These are phyloP conservation scores for Mimosa pudica DNA, from an alignment of 306 rosid genomes.

Conservation along the genomic window DNA sequence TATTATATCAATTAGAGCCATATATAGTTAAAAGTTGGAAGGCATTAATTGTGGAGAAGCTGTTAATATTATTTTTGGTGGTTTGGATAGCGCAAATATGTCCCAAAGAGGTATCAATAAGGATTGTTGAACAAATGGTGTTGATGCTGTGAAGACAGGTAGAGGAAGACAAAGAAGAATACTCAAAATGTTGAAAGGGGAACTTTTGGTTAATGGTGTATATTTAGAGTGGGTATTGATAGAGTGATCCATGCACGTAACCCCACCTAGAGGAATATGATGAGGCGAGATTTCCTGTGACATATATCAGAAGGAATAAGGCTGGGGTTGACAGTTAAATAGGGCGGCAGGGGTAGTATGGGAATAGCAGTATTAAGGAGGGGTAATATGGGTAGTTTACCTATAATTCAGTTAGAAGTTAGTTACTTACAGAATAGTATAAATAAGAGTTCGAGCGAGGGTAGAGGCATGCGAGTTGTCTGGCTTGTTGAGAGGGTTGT, in stretches of 20 bases:
- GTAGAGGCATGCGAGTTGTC: too few relatives aligned
- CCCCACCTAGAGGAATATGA: neutral
- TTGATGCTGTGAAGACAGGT: neutral
- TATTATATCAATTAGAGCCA: neutral
- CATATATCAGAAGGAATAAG: too few relatives aligned
- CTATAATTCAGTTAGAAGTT: too few relatives aligned
- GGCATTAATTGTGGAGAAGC: neutral
- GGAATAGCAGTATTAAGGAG: too few relatives aligned
- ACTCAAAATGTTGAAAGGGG: neutral
- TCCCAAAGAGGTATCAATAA: neutral
- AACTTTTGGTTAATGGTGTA: neutral
- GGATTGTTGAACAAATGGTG: neutral
- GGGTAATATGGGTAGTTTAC: too few relatives aligned
- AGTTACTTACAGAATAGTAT: too few relatives aligned
- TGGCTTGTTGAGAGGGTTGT: too few relatives aligned
- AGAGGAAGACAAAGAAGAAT: neutral
- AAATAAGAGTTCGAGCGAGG: too few relatives aligned
- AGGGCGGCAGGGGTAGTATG: too few relatives aligned
- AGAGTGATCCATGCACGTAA: neutral
- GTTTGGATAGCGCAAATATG: neutral
- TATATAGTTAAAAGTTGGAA: neutral
- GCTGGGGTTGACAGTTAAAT: too few relatives aligned
- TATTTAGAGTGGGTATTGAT: neutral
- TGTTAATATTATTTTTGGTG: neutral
- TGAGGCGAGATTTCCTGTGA: too few relatives aligned